phyloP scores from a whole-genome alignment of 1,284 basidiomycete genomes.

The Leccinum pachyderme region DNA sequence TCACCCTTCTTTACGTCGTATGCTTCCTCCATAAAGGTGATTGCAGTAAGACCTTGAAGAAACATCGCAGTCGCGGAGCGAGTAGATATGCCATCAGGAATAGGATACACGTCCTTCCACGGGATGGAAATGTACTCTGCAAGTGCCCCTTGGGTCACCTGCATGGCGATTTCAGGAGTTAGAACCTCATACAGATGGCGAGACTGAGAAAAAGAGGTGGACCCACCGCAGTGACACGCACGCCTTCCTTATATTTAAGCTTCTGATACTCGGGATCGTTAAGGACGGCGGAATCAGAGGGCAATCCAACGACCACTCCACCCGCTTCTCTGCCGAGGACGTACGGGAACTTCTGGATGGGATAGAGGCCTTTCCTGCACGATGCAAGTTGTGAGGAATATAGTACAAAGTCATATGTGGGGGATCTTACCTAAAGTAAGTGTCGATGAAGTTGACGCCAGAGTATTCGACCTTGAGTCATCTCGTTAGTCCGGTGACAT shows the following conservation, averaged over 20 bases:
- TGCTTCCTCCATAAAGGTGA: conserved; percentile 80
- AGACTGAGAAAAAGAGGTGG: neutral
- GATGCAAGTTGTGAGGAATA: neutral
- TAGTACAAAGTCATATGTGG: neutral
- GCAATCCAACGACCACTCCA: conserved; percentile 74
- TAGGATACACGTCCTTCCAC: conserved; percentile 58
- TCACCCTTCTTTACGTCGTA: conserved; percentile 80
- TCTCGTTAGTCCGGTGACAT: neutral
- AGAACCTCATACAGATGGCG: neutral
- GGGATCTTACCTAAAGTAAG: conserved; percentile 57
- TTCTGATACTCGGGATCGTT: conserved; percentile 58
- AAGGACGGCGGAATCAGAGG: conserved; percentile 55
- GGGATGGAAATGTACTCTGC: conserved; percentile 76
- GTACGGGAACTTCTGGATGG: conserved; percentile 61
- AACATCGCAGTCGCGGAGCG: conserved; percentile 66
- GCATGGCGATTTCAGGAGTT: conserved; percentile 11
- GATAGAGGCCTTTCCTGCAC: conserved; percentile 58
- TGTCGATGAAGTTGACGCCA: conserved; percentile 89
- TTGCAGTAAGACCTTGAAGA: conserved; percentile 80
- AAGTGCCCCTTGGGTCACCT: conserved; percentile 60
- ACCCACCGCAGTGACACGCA: conserved; percentile 59
- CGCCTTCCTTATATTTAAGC: conserved; percentile 57
- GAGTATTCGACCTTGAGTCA: conserved; percentile 54
- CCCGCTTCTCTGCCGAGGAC: conserved; percentile 78
- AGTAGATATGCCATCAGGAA: conserved; percentile 45